Evolutionary conservation across 805 yeast genomes (phyloP), one percentile per base, ranked within the genome.

Genomic region (Saccharomycopsis microspora): DNA sequence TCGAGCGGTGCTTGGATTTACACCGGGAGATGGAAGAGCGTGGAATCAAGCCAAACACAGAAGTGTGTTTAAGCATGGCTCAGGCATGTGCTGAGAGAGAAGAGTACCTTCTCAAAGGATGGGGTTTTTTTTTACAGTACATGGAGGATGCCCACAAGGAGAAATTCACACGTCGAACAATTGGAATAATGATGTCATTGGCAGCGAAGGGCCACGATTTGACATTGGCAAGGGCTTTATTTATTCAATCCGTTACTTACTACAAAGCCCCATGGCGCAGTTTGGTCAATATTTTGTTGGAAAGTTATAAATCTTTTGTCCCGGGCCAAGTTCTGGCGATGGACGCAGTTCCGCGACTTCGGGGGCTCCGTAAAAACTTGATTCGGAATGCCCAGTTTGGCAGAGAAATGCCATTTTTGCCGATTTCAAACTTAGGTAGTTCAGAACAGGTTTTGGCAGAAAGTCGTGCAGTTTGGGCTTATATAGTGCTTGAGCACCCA

Each of bases 1-100:
- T 85, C 9, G 89, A 87, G 51, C 80, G 74, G 54, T 94, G 88
- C 0, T 60, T 89, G 34, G 90, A 85, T 57, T 67, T 89, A 8
- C 83, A 76, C 57, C 74, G 76, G 33, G 97, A 88, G 58, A 74
- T 89, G 82, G 52, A 64, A 5, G 66, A 60, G 30, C 11, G 28
- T 56, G 30, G 54, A 54, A 8, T 72, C 1, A 53, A 54, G 32
- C 73, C 80, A 4, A 66, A 69, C 30, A 63, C 64, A 0, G 69
- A 63, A 32, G 70, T 78, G 0, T 67, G 75, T 55, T 71, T 75
- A 36, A 74, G 78, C 0, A 62, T 87, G 32, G 85, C 89, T 0
- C 71, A 74, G 53, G 86, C 88, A 0, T 85, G 94, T 59, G 64
- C 82, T 2, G 67, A 75, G 8, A 67, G 79, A 36, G 61, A 64